Evolutionary conservation across 2,329 filamentous ascomycete species (phyloP), one percentile per base, ranked within the genome.

Genomic region (Fusarium sambucinum): DNA sequence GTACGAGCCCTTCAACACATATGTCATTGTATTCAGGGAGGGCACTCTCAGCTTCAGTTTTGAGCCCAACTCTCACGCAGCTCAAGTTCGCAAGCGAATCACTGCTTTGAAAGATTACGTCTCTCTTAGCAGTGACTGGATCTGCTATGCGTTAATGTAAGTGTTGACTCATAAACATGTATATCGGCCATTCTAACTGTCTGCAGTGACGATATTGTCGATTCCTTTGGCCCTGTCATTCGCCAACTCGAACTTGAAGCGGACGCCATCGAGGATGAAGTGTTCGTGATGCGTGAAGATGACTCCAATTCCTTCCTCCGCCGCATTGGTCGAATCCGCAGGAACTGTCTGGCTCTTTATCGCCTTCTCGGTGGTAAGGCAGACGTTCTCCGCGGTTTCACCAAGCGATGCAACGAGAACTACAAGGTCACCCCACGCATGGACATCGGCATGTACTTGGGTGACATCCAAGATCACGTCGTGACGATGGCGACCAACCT

Each of bases 401-500:
- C 96, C 53, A 99, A 99, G 84, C 93, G 96, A 52, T 99, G 96
- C 87, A 99, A 98, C 78, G 95, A 97, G 77, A 93, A 97, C 69
- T 98, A 97, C 83, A 92, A 93, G 70, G 92, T 98, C 53, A 97
- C 96, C 2, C 96, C 96, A 9, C 92, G 94, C 47, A 96, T 96
- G 82, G 96, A 99, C 76, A 97, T 99, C 70, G 96, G 94, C 23
- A 88, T 99, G 74, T 99, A 99, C 77, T 87, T 99, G 35, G 93
- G 93, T 75, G 96, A 99, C 81, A 97, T 99, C 69, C 96, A 99
- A 80, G 96, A 99, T 81, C 96, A 99, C 86, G 95, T 99, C 54
- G 93, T 99, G 62, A 99, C 96, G 45, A 98, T 98, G 95, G 97
- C 97, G 87, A 96, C 92, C 72, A 99, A 97, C 80, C 81, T 99